Evolutionary conservation across 495 filamentous ascomycete genomes (phyloP), one percentile per base, ranked within the genome.

Genomic region (Penicillium bovifimosum): DNA sequence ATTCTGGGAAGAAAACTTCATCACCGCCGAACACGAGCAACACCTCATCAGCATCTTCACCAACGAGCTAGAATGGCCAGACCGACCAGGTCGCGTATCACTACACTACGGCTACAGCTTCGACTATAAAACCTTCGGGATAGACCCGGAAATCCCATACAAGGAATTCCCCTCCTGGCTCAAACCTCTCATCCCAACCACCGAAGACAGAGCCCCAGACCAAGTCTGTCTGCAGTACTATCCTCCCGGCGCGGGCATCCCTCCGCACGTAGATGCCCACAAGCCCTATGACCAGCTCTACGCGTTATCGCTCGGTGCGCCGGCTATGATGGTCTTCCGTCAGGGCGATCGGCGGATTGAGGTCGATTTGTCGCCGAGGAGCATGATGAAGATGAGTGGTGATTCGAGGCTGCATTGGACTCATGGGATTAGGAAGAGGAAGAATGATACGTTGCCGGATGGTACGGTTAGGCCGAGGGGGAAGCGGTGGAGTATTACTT

Each of bases 201-300:
- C 66, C 9, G 70, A 73, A 42, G 11, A 46, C 8, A 67, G 70
- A 7, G 63, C 65, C 5, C 70, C 70, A 16, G 70, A 73, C 32
- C 70, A 73, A 53, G 70, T 73, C 50, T 71, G 70, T 56, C 54
- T 73, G 48, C 70, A 73, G 58, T 73, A 66, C 40, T 73, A 73
- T 53, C 68, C 70, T 18, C 70, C 68, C 2, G 70, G 70, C 13
- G 55, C 59, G 9, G 70, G 70, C n/a, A 73, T 73, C 39, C 70
- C 70, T 27, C 70, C 70, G 16, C 70, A 73, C 49, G 67, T 70
- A 41, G 70, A 73, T 50, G 61, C 68, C 16, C 70, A 73, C 49
- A 52, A 47, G 29, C 58, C 64, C 9, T 73, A 65, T 54, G 70
- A 73, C 33, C 70, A 73, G 57, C 68, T 73, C 9, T 73, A 73